A percentile compares a stretch with the other conserved stretches of the same genome.
These are phyloP conservation scores for Diplotaxis tenuifolia DNA, from an alignment of 345 rosid species.

Conservation along the genomic window DNA sequence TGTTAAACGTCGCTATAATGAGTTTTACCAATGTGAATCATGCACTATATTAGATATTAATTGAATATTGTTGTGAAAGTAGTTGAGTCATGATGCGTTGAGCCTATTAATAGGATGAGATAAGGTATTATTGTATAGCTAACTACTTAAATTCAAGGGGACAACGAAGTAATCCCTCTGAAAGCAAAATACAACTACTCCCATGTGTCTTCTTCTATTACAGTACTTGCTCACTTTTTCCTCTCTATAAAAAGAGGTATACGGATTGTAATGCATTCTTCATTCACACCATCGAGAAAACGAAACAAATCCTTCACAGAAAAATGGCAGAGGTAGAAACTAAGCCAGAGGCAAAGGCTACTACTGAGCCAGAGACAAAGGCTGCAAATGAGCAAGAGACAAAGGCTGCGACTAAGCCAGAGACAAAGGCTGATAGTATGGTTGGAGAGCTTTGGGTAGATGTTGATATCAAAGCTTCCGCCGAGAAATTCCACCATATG, in stretches of 20 bases:
- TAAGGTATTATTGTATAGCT: not conserved
- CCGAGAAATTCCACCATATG: constrained; percentile 11
- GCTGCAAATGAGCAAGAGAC: not conserved
- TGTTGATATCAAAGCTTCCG: not conserved
- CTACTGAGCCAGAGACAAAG: not conserved
- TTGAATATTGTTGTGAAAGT: not conserved
- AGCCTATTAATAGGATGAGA: not conserved
- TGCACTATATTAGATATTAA: not conserved
- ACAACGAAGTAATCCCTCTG: not conserved
- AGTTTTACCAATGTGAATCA: not conserved
- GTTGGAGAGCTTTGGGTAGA: not conserved
- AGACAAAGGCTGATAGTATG: not conserved
- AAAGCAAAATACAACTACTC: not conserved
- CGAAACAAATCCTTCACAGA: not conserved
- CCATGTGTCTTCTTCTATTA: not conserved
- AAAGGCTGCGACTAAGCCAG: not conserved
- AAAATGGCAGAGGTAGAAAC: not conserved
- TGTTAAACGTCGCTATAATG: no score
- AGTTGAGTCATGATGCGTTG: not conserved
- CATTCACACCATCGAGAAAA: not conserved
- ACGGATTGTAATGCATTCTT: not conserved
- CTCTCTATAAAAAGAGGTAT: not conserved
- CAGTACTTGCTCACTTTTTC: not conserved
- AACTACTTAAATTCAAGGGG: not conserved
- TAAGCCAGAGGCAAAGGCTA: not conserved